These are phyloP conservation scores for Botrytis hyacinthi DNA, from an alignment of 2,329 filamentous ascomycete species.

Conservation along the genomic window DNA sequence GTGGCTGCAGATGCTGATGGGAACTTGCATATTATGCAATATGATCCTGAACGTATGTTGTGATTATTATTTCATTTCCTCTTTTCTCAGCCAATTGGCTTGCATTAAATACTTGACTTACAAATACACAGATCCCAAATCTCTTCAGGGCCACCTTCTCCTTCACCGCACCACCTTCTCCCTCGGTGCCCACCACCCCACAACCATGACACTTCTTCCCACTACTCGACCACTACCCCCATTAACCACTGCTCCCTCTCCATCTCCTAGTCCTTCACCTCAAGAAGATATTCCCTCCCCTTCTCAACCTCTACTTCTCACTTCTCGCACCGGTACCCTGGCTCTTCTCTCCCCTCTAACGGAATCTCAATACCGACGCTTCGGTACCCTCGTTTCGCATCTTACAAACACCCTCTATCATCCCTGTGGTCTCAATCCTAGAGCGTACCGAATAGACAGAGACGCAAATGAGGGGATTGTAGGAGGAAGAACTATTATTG, in stretches of 20 bases:
- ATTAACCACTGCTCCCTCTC: slow-evolving; percentile 45
- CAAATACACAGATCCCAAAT: slow-evolving; percentile 74
- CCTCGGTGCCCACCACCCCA: slow-evolving; percentile 73
- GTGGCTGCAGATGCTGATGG: slow-evolving; percentile 81
- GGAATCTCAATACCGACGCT: slow-evolving; percentile 78
- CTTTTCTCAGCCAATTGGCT: neutral
- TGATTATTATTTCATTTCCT: slow-evolving; percentile 1
- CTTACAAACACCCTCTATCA: slow-evolving; percentile 74
- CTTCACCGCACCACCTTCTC: slow-evolving; percentile 87
- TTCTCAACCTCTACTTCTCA: slow-evolving; percentile 59
- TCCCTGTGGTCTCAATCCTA: slow-evolving; percentile 77
- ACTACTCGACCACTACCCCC: slow-evolving; percentile 53
- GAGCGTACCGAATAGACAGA: slow-evolving; percentile 68
- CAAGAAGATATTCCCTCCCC: slow-evolving; percentile 36
- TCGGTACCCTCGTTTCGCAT: slow-evolving; percentile 78
- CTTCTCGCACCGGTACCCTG: slow-evolving; percentile 73
- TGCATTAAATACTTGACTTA: neutral
- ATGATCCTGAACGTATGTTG: slow-evolving; percentile 83
- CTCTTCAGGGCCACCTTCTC: slow-evolving; percentile 81
- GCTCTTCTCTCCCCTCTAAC: slow-evolving; percentile 73
- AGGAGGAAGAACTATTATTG: slow-evolving; percentile 54
- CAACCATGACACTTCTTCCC: slow-evolving; percentile 72
- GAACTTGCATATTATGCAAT: slow-evolving; percentile 86
- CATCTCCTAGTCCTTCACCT: slow-evolving; percentile 31
- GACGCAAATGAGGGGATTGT: slow-evolving; percentile 46